Percentiles rank a stretch among this genome's conserved stretches.
Conservation (phyloP, 306 rosid genomes). For the Trifolium subterraneum region DNA sequence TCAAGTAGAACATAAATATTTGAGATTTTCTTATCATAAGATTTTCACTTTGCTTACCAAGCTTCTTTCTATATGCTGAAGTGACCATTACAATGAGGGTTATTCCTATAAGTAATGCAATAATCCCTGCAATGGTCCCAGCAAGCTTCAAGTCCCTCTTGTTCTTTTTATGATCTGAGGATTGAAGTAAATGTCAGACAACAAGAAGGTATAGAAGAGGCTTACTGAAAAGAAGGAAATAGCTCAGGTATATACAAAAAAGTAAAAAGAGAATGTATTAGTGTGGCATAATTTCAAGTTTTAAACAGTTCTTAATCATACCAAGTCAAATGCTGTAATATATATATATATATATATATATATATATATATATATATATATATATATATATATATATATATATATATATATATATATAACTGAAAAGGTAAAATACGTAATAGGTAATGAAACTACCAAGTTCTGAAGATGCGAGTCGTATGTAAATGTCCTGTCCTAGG, state of each 20-base stretch:
- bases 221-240: too few species aligned
- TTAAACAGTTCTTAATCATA: not conserved
- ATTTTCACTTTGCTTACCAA: constrained; percentile 1
- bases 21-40: not conserved
- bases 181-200: not conserved
- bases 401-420: not conserved
- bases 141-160: constrained; percentile 9
- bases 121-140: not conserved
- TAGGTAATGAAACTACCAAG: not conserved
- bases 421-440: not conserved
- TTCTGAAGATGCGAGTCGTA: not conserved
- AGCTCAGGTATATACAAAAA: too few species aligned
- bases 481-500: not conserved
- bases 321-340: not conserved
- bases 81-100: not conserved
- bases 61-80: constrained; percentile 4
- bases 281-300: not conserved
- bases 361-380: too few species aligned
- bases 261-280: not conserved
- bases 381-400: too few species aligned
- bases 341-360: too few species aligned
- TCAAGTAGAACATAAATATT: not conserved
- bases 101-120: not conserved
- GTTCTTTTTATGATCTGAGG: constrained; percentile 16
- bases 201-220: too few species aligned